Percentiles rank a stretch among this genome's conserved stretches.
Conservation (phyloP, 305 asterid species). For the Fraxinus xanthoxyloides region DNA sequence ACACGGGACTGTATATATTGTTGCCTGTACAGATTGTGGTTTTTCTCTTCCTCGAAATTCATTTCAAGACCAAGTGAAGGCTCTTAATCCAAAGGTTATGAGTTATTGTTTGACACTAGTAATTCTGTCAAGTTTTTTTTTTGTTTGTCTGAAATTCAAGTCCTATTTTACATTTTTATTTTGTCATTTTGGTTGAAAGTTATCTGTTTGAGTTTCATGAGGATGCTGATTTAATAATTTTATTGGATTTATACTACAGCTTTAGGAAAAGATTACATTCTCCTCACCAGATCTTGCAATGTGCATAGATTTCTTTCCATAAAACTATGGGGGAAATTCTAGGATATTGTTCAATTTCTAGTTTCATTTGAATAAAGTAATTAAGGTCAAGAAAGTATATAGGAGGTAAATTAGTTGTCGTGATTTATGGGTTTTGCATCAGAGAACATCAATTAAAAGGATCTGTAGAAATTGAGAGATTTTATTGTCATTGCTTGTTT, state of each 20-base stretch:
- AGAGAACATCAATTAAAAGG: not conserved
- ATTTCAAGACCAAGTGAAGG: constrained; percentile 90
- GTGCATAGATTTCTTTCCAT: not conserved
- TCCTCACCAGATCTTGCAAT: not conserved
- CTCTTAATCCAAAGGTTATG: constrained; percentile 75
- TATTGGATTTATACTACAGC: not conserved
- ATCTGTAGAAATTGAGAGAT: not conserved
- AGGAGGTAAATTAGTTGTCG: not conserved
- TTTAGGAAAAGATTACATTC: not conserved
- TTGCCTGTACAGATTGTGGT: constrained; percentile 81
- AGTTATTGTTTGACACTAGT: not conserved
- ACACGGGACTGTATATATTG: constrained; percentile 93
- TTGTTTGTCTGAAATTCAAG: not conserved
- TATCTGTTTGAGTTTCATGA: not conserved
- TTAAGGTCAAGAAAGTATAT: not conserved
- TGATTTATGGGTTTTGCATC: not conserved
- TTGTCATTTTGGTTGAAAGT: not conserved
- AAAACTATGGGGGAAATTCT: not conserved
- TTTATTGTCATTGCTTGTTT: not conserved
- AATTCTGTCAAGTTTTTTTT: not conserved
- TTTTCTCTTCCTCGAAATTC: constrained; percentile 69
- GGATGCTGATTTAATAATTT: not conserved
- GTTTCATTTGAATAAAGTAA: not conserved
- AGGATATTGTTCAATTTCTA: not conserved
- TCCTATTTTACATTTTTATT: not conserved